These are phyloP conservation scores for Ramularia endophylla DNA, from an alignment of 2,329 filamentous ascomycete species.

Conservation along the genomic window DNA sequence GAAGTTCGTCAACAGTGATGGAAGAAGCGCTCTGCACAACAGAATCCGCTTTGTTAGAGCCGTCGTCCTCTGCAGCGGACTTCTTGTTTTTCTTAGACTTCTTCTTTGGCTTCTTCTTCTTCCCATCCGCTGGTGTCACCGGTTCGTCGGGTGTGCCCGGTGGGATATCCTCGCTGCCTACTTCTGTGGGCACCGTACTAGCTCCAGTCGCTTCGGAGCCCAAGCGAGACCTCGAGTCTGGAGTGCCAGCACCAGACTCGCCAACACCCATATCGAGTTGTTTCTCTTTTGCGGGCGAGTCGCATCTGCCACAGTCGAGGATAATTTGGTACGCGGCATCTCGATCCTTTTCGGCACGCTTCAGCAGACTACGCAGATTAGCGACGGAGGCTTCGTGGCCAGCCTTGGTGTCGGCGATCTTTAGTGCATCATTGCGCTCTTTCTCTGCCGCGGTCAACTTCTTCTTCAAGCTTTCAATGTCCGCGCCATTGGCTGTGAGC, in stretches of 20 bases:
- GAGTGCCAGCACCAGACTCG: constrained; percentile 2
- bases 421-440: constrained; percentile 25
- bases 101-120: constrained; percentile 80
- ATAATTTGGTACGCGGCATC: constrained; percentile 32
- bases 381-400: constrained; percentile 25
- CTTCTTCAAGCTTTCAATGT: constrained; percentile 22
- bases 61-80: constrained; percentile 45
- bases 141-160: constrained; percentile 21
- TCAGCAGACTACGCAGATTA: constrained; percentile 26
- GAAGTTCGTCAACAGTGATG: constrained; percentile 16
- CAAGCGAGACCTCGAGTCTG: constrained; percentile 14
- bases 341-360: constrained; percentile 26
- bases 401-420: constrained; percentile 21
- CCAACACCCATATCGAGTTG: constrained; percentile 11
- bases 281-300: constrained; percentile 13
- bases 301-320: constrained; percentile 30
- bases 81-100: constrained; percentile 80
- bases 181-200: constrained; percentile 22
- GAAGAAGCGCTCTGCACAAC: not conserved
- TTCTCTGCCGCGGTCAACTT: constrained; percentile 25
- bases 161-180: constrained; percentile 15
- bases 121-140: constrained; percentile 40
- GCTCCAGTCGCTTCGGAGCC: constrained; percentile 22
- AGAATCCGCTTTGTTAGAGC: constrained; percentile 8
- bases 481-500: not conserved